Base-by-base conservation (phyloP, 371 early-diverging fungal genomes). In the Mortierella sp. region DNA sequence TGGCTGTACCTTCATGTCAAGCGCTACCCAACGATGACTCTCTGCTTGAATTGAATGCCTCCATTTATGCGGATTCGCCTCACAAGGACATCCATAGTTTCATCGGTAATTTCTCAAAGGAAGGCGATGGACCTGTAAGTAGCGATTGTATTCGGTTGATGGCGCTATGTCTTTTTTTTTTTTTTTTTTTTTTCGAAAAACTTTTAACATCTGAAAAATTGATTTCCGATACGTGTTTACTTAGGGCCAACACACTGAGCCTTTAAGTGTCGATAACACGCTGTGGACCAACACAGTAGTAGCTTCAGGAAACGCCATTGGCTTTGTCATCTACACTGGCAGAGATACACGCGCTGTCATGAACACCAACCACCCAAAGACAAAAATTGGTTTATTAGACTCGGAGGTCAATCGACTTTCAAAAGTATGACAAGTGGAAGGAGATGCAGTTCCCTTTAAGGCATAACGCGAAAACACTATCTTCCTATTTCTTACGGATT, bases 201-300 rank as follows among this genome's bases (percentile, higher is more conserved):
- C 20, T 2, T 14, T 20, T 5, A 37, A 37, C 10, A 9, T 2
- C 16, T 9, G 11, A 16, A 35, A 45, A 14, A 6, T 69, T n/a
- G 37, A 40, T 14, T 4, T n/a, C 10, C 30, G 1, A 32, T n/a
- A 51, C 1, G 18, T 22, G 16, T 14, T 47, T 2, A 39, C n/a
- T 0, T 71, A 84, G 68, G 83, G 72, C 18, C 75, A 66, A 26
- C 87, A 85, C 54, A 84, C 88, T 24, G 96, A 95, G 43, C 87
- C 97, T 3, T 81, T 99, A 24, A 91, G 89, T 45, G 91, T 94
- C 5, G 99, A 99, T 61, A 99, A 99, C 84, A 97, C 97, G 35
- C 78, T 99, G 52, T 99, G 99, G 99, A 95, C 95, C 70, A 99
- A 99, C 84, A 99, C 99, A 5, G 97, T 99, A 18, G 85, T 99